phyloP scores from a whole-genome alignment of 495 filamentous ascomycete species.

The Rusavskia elegans region DNA sequence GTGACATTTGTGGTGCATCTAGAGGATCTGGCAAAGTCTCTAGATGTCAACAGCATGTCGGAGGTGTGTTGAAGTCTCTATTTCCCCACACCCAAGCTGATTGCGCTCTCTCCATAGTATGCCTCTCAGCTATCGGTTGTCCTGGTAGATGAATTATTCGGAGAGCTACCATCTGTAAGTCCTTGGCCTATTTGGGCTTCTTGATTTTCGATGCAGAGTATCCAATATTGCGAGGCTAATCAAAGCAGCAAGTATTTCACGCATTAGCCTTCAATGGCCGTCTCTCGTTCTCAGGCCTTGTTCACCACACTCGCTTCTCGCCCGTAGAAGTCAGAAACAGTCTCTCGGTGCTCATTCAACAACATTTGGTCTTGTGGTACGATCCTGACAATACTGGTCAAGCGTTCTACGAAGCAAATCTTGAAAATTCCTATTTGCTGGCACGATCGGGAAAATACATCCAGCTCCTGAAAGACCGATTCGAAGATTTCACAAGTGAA shows the following conservation, averaged over 20 bases:
- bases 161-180: slow-evolving; percentile 72
- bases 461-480: slow-evolving; percentile 49
- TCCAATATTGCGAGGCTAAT: background rate
- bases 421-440: slow-evolving; percentile 59
- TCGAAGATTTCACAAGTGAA: slow-evolving; percentile 51
- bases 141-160: slow-evolving; percentile 75
- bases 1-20: slow-evolving; percentile 54
- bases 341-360: slow-evolving; percentile 70
- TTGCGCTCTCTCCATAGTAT: slow-evolving; percentile 24
- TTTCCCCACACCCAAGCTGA: background rate
- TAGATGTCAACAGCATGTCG: slow-evolving; percentile 43
- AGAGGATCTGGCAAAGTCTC: slow-evolving; percentile 57
- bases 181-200: too few relatives aligned
- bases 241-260: slow-evolving; percentile 55
- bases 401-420: slow-evolving; percentile 68
- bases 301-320: slow-evolving; percentile 48
- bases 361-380: slow-evolving; percentile 68
- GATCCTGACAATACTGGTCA: slow-evolving; percentile 42
- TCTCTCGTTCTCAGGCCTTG: slow-evolving; percentile 49
- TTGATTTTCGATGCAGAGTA: too few relatives aligned
- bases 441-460: slow-evolving; percentile 71
- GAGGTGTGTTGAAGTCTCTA: slow-evolving; percentile 24
- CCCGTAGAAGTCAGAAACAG: slow-evolving; percentile 57
- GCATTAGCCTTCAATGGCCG: slow-evolving; percentile 63
- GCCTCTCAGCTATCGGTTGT: slow-evolving; percentile 71